phyloP scores from a whole-genome alignment of 768 basidiomycete species.

The Leucocoprinus birnbaumii region DNA sequence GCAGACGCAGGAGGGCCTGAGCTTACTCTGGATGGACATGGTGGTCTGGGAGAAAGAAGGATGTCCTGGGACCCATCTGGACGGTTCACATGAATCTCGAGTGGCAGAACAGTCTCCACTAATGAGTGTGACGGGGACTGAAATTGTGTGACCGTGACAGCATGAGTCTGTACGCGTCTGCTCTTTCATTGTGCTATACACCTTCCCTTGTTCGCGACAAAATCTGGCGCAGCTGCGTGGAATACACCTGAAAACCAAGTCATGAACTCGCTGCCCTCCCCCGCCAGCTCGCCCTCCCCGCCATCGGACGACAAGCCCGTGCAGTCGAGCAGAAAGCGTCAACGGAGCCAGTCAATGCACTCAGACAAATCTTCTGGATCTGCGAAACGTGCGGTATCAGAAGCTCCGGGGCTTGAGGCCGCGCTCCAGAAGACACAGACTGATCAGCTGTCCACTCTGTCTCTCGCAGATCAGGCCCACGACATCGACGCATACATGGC shows the following conservation, averaged over 20 bases:
- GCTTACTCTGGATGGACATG: conserved; percentile 38
- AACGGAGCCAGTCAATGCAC: conserved; percentile 74
- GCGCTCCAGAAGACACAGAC: conserved; percentile 32
- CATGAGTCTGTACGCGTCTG: conserved; percentile 1
- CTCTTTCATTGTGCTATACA: conserved; percentile 9
- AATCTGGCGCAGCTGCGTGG: background rate
- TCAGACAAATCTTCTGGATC: conserved; percentile 71
- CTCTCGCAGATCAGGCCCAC: conserved; percentile 37
- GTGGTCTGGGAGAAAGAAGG: conserved; percentile 16
- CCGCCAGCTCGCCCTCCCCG: conserved; percentile 42
- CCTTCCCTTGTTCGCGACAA: conserved; percentile 8
- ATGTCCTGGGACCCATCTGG: background rate
- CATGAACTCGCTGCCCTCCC: conserved; percentile 49
- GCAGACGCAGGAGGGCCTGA: too few relatives aligned
- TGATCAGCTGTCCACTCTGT: conserved; percentile 42
- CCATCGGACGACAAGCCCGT: conserved; percentile 34
- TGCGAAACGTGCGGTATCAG: conserved; percentile 76
- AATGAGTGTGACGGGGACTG: conserved; percentile 3
- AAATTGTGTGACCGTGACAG: conserved; percentile 13
- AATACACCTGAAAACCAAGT: background rate
- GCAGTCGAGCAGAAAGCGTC: conserved; percentile 58
- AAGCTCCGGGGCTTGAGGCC: conserved; percentile 49
- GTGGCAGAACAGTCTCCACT: background rate
- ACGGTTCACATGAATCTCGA: background rate
- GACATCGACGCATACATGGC: conserved; percentile 74